Conservation (phyloP, 2,329 filamentous ascomycete species). For the Talaromyces sp. region DNA sequence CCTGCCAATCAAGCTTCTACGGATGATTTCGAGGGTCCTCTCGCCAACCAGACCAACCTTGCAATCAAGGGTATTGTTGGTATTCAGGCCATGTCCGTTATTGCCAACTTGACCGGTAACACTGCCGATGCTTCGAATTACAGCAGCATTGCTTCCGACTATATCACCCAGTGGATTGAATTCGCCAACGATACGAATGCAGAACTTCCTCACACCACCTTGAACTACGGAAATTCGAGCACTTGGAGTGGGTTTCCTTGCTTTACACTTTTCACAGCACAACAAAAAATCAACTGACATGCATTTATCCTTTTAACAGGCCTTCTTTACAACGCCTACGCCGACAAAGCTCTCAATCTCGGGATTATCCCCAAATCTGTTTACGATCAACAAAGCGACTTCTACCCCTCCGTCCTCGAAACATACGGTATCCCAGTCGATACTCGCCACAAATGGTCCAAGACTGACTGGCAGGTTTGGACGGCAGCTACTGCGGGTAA, state of each 20-base stretch:
- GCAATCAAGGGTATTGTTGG: slow-evolving; percentile 58
- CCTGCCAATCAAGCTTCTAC: slow-evolving; percentile 32
- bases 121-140: slow-evolving; percentile 39
- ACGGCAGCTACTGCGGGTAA: slow-evolving; percentile 1
- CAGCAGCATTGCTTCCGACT: slow-evolving; percentile 47
- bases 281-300: no score
- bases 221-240: slow-evolving; percentile 40
- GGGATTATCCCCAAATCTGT: slow-evolving; percentile 47
- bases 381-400: slow-evolving; percentile 50
- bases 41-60: slow-evolving; percentile 53
- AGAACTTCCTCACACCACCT: slow-evolving; percentile 43
- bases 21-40: slow-evolving; percentile 34
- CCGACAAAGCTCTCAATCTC: slow-evolving; percentile 44
- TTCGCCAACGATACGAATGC: slow-evolving; percentile 42
- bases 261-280: no score
- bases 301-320: no score
- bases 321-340: slow-evolving; percentile 50
- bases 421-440: slow-evolving; percentile 50
- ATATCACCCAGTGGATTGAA: slow-evolving; percentile 46
- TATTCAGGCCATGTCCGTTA: slow-evolving; percentile 53
- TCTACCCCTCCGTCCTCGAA: slow-evolving; percentile 48
- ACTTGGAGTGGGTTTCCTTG: not conserved
- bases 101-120: slow-evolving; percentile 46
- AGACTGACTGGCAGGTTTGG: slow-evolving; percentile 21
- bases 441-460: slow-evolving; percentile 47